Base-by-base conservation (phyloP, 148 eudicot genomes). In the Pouteria glomerata region DNA sequence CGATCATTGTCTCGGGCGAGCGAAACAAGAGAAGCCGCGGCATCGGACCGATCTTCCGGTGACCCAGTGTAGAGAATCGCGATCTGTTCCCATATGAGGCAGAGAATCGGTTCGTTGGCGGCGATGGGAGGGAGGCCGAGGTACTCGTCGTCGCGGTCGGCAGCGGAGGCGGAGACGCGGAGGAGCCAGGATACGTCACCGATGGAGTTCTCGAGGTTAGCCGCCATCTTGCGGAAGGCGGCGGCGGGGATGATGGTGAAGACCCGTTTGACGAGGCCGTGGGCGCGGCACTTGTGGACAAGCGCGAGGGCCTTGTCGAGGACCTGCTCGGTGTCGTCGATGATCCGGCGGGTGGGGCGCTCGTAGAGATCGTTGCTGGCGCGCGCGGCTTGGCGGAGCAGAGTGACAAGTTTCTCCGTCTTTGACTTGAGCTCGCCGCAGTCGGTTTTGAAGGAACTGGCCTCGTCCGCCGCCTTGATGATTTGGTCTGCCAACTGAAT, bases 111-210 rank as follows among this genome's bases (percentile, higher is more conserved):
- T 82, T 95, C 98, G 29, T 95, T 95, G 2, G 97, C 90, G 6
- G 98, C 98, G 53, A 95, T 95, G 1, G 98, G 98, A 1, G 98
- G 98, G 0, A 91, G 79, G 0, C 98, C 98, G 0, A 89, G 61
- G 63, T 85, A 85, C 66, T 81, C 96, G 12, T 79, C 83, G 26
- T 60, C 92, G 7, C 79, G 73, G 12, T 85, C 83, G 21, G 87
- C 37, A 3, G 90, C 85, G 15, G 88, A 51, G 6, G 90, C 85
- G 15, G 98, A 95, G 30, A 91, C 97, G 0, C 97, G 80, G n/a
- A 92, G 85, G 11, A 92, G 88, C 97, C 97, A 92, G 0, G 89
- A 83, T 5, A 92, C 79, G 61, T 94, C 96, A 6, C 97, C 91
- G 50, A 82, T 71, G 6, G 98, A 94, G 71, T 89, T 94, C 58